Percentiles rank a stretch among this genome's conserved stretches.
These are phyloP conservation scores for Aspergillus pseudoglaucus DNA, from an alignment of 2,329 filamentous ascomycete species.

Conservation along the genomic window DNA sequence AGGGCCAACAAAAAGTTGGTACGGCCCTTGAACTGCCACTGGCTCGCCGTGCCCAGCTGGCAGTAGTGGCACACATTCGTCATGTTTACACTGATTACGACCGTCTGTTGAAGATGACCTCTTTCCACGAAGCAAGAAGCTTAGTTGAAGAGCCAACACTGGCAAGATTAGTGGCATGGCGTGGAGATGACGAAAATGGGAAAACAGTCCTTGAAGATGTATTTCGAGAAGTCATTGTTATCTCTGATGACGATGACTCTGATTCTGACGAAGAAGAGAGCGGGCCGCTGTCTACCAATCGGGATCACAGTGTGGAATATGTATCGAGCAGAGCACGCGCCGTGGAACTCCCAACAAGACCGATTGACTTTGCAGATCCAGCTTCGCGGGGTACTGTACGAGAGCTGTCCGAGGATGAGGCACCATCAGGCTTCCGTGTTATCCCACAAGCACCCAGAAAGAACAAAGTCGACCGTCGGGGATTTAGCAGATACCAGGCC, in stretches of 20 bases:
- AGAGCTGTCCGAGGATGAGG: constrained; percentile 31
- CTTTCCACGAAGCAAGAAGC: constrained; percentile 50
- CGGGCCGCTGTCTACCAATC: constrained; percentile 17
- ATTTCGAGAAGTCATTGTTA: constrained; percentile 58
- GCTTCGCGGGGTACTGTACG: constrained; percentile 13
- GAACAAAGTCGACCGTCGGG: constrained; percentile 35
- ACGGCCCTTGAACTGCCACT: constrained; percentile 49
- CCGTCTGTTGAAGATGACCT: constrained; percentile 46
- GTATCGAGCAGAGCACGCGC: constrained; percentile 33
- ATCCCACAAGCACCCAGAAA: constrained; percentile 26
- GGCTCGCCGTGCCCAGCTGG: constrained; percentile 53
- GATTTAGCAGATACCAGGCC: constrained; percentile 42
- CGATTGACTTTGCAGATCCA: constrained; percentile 19
- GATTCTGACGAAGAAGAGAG: constrained; percentile 37
- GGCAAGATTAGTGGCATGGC: constrained; percentile 55
- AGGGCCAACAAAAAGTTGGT: constrained; percentile 53
- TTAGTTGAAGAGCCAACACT: constrained; percentile 51
- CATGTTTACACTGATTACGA: constrained; percentile 60
- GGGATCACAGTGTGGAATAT: constrained; percentile 38
- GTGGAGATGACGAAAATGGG: constrained; percentile 52
- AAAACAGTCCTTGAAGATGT: constrained; percentile 53
- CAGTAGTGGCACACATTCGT: constrained; percentile 56
- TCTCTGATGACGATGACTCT: constrained; percentile 54
- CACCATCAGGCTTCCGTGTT: constrained; percentile 31
- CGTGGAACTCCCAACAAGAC: constrained; percentile 28